Evolutionary conservation across 441 rosid species (phyloP), one percentile per base, ranked within the genome.

Genomic region (Euphorbia schlechtendalii): DNA sequence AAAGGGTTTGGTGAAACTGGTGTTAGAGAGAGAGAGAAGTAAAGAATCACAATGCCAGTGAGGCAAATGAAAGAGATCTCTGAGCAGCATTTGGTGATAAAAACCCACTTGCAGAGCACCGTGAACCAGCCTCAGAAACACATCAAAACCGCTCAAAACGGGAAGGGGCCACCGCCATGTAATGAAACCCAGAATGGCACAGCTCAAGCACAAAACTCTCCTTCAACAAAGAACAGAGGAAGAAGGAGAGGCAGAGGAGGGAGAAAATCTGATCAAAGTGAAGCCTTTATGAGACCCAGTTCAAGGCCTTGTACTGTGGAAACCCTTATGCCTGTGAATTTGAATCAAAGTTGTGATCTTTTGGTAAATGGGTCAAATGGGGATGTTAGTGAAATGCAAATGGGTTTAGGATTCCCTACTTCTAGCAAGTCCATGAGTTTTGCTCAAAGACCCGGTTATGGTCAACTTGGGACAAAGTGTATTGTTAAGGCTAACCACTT

Each of bases 181-280:
- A 77, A 78, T 40, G 89, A 76, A 46, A 58, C 76, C 27, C 74
- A 76, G 30, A 71, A 66, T 66, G 17, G 76, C 45, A 83, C 84
- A 55, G 68, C 71, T 48, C 83, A 73, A 56, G 75, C 56, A 73
- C 89, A 84, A 74, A 70, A 82, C 66, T 89, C 96, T 8, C 93
- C 97, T 32, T 83, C 90, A 12, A 46, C 80, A 0, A 94, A 84
- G 72, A 82, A 70, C 61, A 84, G 82, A 73, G 77, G 90, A 18
- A 84, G 99, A 71, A 89, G 97, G 56, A 86, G 96, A 72, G 90
- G 92, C n/a, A 85, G 99, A 67, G 99, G 99, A 48, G 97, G 97
- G 25, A 71, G 86, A 71, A 94, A 90, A 75, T 87, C 94, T 67
- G 97, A 94, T 70, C 99, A 89, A 75, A 84, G 83, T 8, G 96